These are phyloP conservation scores for Lodderomyces jiufengensis DNA, from an alignment of 1,139 yeast genomes.

Conservation along the genomic window DNA sequence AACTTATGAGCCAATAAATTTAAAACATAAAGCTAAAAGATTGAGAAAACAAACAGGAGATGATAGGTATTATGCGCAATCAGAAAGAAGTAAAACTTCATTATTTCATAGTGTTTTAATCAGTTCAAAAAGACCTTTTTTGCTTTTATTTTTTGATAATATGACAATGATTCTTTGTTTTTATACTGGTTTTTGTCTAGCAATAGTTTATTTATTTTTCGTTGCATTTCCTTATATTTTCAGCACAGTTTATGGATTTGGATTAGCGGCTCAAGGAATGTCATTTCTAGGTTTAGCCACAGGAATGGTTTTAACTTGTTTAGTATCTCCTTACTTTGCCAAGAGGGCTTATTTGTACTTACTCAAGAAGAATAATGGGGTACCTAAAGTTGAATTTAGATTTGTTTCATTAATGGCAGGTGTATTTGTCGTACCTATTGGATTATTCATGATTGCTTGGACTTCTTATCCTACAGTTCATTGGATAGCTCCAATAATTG, in stretches of 20 bases:
- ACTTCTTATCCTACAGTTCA: slow-evolving; percentile 33
- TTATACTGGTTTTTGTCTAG: slow-evolving; percentile 59
- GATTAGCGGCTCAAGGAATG: slow-evolving; percentile 37
- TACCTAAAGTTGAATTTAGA: slow-evolving; percentile 34
- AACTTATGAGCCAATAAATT: slow-evolving; percentile 43
- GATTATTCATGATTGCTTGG: slow-evolving; percentile 41
- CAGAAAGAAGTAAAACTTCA: slow-evolving; percentile 32
- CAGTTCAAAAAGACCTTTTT: slow-evolving; percentile 52
- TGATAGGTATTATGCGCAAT: slow-evolving; percentile 41
- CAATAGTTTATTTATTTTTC: slow-evolving; percentile 59
- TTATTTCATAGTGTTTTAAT: slow-evolving; percentile 28
- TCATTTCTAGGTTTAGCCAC: slow-evolving; percentile 50
- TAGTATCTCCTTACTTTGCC: slow-evolving; percentile 20
- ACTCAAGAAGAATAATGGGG: slow-evolving; percentile 27
- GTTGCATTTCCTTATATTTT: slow-evolving; percentile 61
- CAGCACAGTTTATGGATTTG: slow-evolving; percentile 43
- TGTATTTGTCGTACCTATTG: slow-evolving; percentile 33
- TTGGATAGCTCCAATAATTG: slow-evolving; percentile 42
- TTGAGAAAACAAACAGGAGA: slow-evolving; percentile 44
- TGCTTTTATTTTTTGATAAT: slow-evolving; percentile 52
- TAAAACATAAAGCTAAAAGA: slow-evolving; percentile 44
- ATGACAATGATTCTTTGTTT: slow-evolving; percentile 60
- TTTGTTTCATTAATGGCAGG: slow-evolving; percentile 37
- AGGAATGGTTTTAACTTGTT: slow-evolving; percentile 39
- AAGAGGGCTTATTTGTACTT: slow-evolving; percentile 22